Percentiles rank a stretch among this genome's conserved stretches.
These are phyloP conservation scores for Oryza meridionalis DNA, from an alignment of 176 grass and related monocot species.

Conservation along the genomic window DNA sequence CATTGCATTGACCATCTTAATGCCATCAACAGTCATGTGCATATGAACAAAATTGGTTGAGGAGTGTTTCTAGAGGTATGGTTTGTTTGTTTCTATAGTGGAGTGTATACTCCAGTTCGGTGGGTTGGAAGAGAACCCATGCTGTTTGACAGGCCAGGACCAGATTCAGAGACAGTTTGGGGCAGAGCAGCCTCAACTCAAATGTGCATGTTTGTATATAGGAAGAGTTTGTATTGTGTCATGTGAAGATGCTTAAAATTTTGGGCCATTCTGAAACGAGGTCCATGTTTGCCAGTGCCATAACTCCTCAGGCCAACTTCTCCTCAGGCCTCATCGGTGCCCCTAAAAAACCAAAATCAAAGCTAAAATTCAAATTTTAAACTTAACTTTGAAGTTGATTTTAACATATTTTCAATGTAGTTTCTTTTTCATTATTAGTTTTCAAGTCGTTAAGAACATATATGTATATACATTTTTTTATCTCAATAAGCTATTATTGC, in stretches of 20 bases:
- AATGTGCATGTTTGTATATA: constrained; percentile 5
- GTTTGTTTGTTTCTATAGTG: neutral
- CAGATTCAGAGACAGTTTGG: constrained; percentile 7
- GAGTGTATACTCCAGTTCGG: neutral
- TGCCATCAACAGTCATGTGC: neutral
- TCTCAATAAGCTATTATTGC: no score
- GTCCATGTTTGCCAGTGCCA: neutral
- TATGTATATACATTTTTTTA: no score
- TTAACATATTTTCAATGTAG: no score
- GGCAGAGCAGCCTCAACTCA: constrained; percentile 12
- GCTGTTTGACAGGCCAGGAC: neutral
- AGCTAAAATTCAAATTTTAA: no score
- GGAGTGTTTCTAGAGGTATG: neutral
- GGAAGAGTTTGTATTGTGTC: neutral
- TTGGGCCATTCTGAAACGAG: neutral
- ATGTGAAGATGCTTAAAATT: neutral
- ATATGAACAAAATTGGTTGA: neutral
- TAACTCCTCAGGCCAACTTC: neutral
- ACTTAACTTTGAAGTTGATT: no score
- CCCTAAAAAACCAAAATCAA: no score
- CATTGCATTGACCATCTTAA: neutral
- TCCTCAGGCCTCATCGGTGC: neutral
- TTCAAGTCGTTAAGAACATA: no score
- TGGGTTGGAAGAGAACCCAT: neutral
- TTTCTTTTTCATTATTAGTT: no score